Percentiles rank a stretch among this genome's conserved stretches.
Conservation (phyloP, 257 asterid genomes). For the Solanum piurae region DNA sequence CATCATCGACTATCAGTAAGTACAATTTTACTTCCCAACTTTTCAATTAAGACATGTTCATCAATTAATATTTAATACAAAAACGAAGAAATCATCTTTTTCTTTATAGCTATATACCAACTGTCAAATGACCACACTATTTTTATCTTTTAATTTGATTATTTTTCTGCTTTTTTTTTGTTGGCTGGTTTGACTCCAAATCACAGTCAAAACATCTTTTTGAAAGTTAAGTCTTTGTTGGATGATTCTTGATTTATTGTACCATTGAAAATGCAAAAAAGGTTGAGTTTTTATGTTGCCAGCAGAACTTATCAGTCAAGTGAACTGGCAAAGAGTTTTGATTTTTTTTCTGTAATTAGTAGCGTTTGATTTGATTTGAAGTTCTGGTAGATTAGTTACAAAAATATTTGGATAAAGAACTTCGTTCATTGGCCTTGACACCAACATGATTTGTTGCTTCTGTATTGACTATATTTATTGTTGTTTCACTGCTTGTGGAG, state of each 20-base stretch:
- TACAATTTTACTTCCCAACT: too few relatives aligned
- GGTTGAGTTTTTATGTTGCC: neutral
- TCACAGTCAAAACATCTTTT: too few relatives aligned
- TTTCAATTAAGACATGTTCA: too few relatives aligned
- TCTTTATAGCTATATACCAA: too few relatives aligned
- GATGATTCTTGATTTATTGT: neutral
- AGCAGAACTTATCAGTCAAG: neutral
- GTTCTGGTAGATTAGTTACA: neutral
- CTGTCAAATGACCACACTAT: too few relatives aligned
- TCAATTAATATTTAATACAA: too few relatives aligned
- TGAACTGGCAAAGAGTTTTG: neutral
- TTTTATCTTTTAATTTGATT: too few relatives aligned
- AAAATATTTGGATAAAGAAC: conserved; percentile 13
- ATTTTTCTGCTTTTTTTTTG: too few relatives aligned
- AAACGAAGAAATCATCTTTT: too few relatives aligned
- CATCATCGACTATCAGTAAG: too few relatives aligned
- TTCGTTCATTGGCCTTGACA: conserved; percentile 77
- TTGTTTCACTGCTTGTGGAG: conserved; percentile 85
- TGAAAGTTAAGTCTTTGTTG: too few relatives aligned
- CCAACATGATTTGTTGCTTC: conserved; percentile 98
- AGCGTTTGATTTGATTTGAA: neutral
- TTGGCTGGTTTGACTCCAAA: too few relatives aligned
- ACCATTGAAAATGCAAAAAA: neutral
- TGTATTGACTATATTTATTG: conserved; percentile 75
- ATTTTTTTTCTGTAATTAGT: neutral